phyloP scores from a whole-genome alignment of 108 stramenopile species.

The Fragilaria crotonensis region DNA sequence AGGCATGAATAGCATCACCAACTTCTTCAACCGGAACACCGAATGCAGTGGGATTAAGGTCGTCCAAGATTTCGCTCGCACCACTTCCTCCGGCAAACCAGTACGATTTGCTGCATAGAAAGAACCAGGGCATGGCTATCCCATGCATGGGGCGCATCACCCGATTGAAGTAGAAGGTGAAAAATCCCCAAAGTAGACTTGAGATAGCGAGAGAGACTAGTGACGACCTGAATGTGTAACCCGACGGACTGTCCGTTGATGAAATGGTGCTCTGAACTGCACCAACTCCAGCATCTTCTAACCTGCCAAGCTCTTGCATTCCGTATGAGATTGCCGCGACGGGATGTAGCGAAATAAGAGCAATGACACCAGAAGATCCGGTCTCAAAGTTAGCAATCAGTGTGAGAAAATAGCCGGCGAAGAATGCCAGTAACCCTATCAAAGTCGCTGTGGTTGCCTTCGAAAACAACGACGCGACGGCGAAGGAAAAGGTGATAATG shows the following conservation, averaged over 20 bases:
- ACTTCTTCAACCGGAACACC: conserved; percentile 21
- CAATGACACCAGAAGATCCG: conserved; percentile 13
- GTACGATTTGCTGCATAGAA: conserved; percentile 43
- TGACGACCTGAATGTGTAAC: conserved; percentile 28
- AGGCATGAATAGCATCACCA: conserved; percentile 16
- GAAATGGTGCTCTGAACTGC: conserved; percentile 20
- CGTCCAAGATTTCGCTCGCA: not conserved
- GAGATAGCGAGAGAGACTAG: conserved; percentile 55
- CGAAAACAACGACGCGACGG: conserved; percentile 40
- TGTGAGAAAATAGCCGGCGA: conserved; percentile 49
- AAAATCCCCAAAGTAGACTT: conserved; percentile 50
- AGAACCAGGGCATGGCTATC: conserved; percentile 45
- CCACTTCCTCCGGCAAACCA: conserved; percentile 27
- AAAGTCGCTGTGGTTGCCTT: conserved; percentile 51
- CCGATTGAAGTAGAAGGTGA: conserved; percentile 69
- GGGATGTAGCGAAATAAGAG: conserved; percentile 34
- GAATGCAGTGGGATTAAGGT: conserved; percentile 4
- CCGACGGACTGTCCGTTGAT: conserved; percentile 30
- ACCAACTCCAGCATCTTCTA: conserved; percentile 38
- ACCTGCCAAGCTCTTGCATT: conserved; percentile 30
- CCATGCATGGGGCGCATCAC: conserved; percentile 53
- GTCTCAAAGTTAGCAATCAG: conserved; percentile 20
- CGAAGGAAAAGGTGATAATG: conserved; percentile 30
- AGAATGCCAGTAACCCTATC: conserved; percentile 40
- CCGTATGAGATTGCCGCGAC: conserved; percentile 41